Percentiles rank a stretch among this genome's conserved stretches.
phyloP scores from a whole-genome alignment of 108 stramenopile genomes.

The Pseudonitzschia delicatissima region DNA sequence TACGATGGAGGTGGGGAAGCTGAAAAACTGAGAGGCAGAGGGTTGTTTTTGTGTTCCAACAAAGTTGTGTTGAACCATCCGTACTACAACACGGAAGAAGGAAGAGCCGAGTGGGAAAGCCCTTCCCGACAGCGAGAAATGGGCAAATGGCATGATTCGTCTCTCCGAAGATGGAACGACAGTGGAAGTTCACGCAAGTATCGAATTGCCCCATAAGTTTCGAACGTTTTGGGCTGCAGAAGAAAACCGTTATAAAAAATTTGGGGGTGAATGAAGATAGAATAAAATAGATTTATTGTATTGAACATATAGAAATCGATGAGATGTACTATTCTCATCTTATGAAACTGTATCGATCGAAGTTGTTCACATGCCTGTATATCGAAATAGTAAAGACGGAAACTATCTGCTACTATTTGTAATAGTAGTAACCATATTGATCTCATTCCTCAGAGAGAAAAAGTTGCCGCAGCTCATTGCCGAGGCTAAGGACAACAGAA shows the following conservation, averaged over 20 bases:
- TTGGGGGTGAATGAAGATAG: neutral
- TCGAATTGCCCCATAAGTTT: slow-evolving; percentile 59
- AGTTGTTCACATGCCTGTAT: no score
- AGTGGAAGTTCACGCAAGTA: slow-evolving; percentile 46
- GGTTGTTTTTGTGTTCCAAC: slow-evolving; percentile 73
- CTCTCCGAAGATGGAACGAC: slow-evolving; percentile 22
- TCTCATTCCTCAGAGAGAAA: no score
- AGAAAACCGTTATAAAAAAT: neutral
- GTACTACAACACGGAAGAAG: slow-evolving; percentile 53
- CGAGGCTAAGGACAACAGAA: no score
- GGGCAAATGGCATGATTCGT: slow-evolving; percentile 2
- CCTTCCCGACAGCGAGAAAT: slow-evolving; percentile 4
- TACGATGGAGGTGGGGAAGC: slow-evolving; percentile 68
- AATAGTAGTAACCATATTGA: no score
- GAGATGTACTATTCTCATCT: no score
- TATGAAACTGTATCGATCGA: no score
- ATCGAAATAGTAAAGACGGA: no score
- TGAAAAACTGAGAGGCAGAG: slow-evolving; percentile 45
- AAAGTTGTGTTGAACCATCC: slow-evolving; percentile 66
- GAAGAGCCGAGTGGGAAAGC: slow-evolving; percentile 12
- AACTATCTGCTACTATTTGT: no score
- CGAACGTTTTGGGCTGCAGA: slow-evolving; percentile 11
- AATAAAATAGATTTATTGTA: neutral
- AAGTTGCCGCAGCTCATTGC: no score
- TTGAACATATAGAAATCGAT: no score